Percentiles rank a stretch among this genome's conserved stretches.
These are phyloP conservation scores for Aulographum hederae DNA, from an alignment of 2,329 filamentous ascomycete genomes.

Conservation along the genomic window DNA sequence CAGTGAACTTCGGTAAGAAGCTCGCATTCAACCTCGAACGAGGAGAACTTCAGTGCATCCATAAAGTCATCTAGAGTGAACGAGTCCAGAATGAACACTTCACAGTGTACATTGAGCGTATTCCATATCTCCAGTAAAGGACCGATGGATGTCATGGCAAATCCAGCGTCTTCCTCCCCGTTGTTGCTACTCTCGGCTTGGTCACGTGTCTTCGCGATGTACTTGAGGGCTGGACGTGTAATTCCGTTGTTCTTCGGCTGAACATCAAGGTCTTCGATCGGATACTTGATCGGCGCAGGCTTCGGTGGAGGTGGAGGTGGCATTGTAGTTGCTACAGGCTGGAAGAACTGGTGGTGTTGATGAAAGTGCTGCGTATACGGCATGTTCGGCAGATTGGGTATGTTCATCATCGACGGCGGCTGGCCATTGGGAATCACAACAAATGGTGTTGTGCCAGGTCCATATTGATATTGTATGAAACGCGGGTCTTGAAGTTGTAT, in stretches of 20 bases:
- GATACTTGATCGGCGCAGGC: constrained; percentile 76
- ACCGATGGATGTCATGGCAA: constrained; percentile 74
- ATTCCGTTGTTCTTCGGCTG: constrained; percentile 43
- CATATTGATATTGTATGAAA: background rate
- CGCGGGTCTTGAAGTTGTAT: background rate
- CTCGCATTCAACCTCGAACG: constrained; percentile 57
- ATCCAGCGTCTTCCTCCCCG: constrained; percentile 27
- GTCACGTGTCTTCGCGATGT: constrained; percentile 41
- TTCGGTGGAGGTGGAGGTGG: constrained; percentile 45
- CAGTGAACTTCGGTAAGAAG: constrained; percentile 85
- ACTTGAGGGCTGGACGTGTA: constrained; percentile 59
- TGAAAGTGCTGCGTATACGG: constrained; percentile 16
- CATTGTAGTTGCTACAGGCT: constrained; percentile 23
- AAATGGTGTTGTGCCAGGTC: too few species aligned
- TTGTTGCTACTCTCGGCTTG: constrained; percentile 28
- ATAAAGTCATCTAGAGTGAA: constrained; percentile 97
- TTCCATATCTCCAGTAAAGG: constrained; percentile 84
- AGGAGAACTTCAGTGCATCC: constrained; percentile 66
- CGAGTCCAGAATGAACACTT: constrained; percentile 83
- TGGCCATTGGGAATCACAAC: background rate
- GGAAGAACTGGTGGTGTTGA: constrained; percentile 19
- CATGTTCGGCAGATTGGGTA: too few species aligned
- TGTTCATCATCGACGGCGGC: background rate
- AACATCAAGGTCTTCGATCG: constrained; percentile 83
- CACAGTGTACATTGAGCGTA: constrained; percentile 93